Evolutionary conservation across 2,329 filamentous ascomycete species (phyloP), one percentile per base, ranked within the genome.

Genomic region (Ascochyta fabae): DNA sequence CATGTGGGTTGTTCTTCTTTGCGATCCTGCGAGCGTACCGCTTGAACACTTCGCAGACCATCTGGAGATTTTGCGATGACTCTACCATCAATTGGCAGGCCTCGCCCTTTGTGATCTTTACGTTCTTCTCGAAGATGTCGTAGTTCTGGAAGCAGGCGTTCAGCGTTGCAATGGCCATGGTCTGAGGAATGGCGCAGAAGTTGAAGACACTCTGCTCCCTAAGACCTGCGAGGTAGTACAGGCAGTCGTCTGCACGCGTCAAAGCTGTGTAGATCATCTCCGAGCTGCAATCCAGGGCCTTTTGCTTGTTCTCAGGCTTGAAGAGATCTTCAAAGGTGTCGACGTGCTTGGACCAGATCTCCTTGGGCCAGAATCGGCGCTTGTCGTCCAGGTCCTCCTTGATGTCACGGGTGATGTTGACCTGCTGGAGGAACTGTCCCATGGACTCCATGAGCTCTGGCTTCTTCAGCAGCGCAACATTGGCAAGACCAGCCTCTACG

Each of bases 161-260:
- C 38, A 98, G 80, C 0, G 94, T 98, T 8, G 95, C 94, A 74
- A 99, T 97, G 48, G 94, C 95, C 95, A 99, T 99, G 62, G 88
- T 83, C 77, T 99, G 95, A 2, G 95, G 95, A 61, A 99, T 99
- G 53, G 94, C 94, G 43, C 92, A 92, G 76, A 99, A 99, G 83
- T 99, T 99, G 86, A 99, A 99, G 24, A 96, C 92, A 73, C 92
- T 96, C 80, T 99, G 95, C 73, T 99, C 95, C 64, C 89, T 88
- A 61, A 99, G 86, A 42, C 91, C 95, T 5, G 94, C 94, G 80
- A 99, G 92, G 79, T 98, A 99, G 81, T 93, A 97, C n/a, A 99
- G 79, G 73, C 94, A 98, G 72, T 98, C 92, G 62, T 97, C 92
- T 4, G 86, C 89, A 65, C 96, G 90, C 71, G 88, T 87, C 39